A percentile compares a stretch with the other conserved stretches of the same genome.
Conservation (phyloP, 1,284 basidiomycete species). For the Trametes versicolor region DNA sequence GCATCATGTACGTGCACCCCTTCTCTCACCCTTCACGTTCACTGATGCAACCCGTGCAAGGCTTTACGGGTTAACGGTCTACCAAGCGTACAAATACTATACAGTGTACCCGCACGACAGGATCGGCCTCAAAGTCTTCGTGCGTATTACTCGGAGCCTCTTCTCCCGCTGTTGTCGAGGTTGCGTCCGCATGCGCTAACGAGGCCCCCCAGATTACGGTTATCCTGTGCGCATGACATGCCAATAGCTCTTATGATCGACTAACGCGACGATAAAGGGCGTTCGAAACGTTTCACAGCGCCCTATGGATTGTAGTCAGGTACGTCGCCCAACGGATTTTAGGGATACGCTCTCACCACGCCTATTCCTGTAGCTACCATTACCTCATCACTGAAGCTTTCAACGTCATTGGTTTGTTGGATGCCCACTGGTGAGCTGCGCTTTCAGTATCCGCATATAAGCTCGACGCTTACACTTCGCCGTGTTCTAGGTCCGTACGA, state of each 20-base stretch:
- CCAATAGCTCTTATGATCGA: neutral
- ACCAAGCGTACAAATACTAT: slow-evolving; percentile 26
- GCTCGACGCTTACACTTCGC: neutral
- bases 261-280: neutral
- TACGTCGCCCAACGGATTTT: neutral
- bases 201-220: neutral
- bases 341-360: neutral
- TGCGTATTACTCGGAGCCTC: neutral
- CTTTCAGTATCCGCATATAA: neutral
- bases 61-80: slow-evolving; percentile 20
- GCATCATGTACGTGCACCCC: neutral
- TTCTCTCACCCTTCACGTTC: neutral
- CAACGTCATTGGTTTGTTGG: neutral
- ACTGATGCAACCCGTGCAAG: neutral
- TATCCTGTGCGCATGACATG: neutral
- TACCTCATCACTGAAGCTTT: slow-evolving; percentile 17
- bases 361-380: neutral
- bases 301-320: slow-evolving; percentile 12
- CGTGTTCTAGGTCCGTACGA: neutral
- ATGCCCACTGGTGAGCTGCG: slow-evolving; percentile 3
- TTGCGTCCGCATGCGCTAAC: neutral
- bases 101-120: slow-evolving; percentile 2
- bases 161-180: neutral
- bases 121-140: neutral
- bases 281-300: slow-evolving; percentile 17